Base-by-base conservation (phyloP, 2,329 filamentous ascomycete genomes). In the Diaporthe sp. region DNA sequence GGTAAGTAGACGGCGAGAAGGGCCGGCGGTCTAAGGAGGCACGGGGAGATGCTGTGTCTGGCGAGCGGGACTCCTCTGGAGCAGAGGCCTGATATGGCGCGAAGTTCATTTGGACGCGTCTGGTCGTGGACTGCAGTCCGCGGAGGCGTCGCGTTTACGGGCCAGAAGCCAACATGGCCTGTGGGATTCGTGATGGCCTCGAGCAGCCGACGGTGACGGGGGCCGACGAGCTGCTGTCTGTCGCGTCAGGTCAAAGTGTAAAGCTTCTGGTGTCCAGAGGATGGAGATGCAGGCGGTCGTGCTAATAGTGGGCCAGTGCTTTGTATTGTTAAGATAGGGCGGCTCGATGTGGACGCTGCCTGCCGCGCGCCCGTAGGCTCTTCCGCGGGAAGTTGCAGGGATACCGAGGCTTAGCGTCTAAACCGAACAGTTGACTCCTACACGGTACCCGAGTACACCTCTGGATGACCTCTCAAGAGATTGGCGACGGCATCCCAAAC, bases 61-160 rank as follows among this genome's bases (percentile, higher is more conserved):
- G 95, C 28, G 95, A 97, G 81, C 96, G 94, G 79, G 92, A 91
- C 80, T 93, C 90, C 86, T 98, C 96, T 13, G 97, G 97, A 22
- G 94, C 94, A 67, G 94, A 94, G 84, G 96, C 96, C 87, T 98
- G 97, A 86, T 98, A 99, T 51, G 97, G 97, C 61, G 97, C 97
- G 84, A 98, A 99, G 87, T 98, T 94, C 94, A 97, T 97, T 62
- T 68, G 72, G 59, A 46, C 51, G 68, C 31, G 68, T 65, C 44
- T 61, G 74, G 80, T 86, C 77, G 34, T 28, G 28, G 53, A 49
- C 62, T 39, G 31, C 65, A 55, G 65, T 53, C 65, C 46, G 49
- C 65, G 65, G 65, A 42, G 65, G 34, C 65, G 65, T 69, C 65
- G 49, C 65, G 46, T 55, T 55, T 42, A 69, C 49, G 46, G 31